These are phyloP conservation scores for Xerocomus amazonicus DNA, from an alignment of 1,284 basidiomycete species.

Conservation along the genomic window DNA sequence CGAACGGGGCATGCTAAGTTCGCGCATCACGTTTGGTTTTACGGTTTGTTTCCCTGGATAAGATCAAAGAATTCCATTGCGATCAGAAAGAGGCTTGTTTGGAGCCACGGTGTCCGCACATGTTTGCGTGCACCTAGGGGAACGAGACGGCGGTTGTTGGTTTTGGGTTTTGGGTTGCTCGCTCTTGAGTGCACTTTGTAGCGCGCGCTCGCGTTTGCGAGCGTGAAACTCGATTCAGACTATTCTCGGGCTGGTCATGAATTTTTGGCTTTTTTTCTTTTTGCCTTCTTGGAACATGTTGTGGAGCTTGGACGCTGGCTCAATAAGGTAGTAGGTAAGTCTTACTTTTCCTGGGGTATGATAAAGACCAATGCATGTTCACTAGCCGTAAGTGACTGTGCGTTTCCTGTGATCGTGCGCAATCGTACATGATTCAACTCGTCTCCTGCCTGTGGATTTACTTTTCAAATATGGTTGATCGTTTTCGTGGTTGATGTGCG, in stretches of 20 bases:
- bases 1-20: no score
- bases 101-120: not conserved
- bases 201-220: conserved; percentile 15
- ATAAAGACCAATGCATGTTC: no score
- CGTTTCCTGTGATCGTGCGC: no score
- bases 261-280: conserved; percentile 14
- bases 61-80: not conserved
- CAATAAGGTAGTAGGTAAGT: not conserved
- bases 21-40: no score
- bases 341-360: not conserved
- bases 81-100: not conserved
- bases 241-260: conserved; percentile 31
- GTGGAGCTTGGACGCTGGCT: not conserved
- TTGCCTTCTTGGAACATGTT: conserved; percentile 18
- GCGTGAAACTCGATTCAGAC: conserved; percentile 36
- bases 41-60: no score
- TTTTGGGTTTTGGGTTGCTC: not conserved
- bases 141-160: conserved; percentile 16
- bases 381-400: no score
- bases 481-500: no score
- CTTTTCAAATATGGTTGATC: no score
- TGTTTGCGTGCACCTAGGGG: conserved; percentile 2
- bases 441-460: no score
- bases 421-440: no score
- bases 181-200: conserved; percentile 32